phyloP scores from a whole-genome alignment of 192 early-diverging fungal species.

The Backusella australiensis region DNA sequence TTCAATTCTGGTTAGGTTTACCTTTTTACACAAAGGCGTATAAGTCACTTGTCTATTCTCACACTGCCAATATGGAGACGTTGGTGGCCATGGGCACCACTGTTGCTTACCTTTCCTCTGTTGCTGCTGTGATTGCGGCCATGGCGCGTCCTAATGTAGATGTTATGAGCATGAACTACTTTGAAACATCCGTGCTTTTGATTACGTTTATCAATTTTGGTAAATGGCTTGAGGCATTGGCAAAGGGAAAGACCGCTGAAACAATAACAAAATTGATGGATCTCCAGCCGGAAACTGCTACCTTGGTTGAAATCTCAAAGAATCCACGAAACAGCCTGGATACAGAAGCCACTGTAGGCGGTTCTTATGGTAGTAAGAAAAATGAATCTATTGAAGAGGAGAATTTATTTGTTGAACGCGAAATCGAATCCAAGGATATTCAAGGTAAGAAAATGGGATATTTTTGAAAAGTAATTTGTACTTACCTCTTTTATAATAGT shows the following conservation, averaged over 20 bases:
- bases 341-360: neutral
- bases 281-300: slow-evolving; percentile 72
- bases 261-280: slow-evolving; percentile 74
- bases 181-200: slow-evolving; percentile 75
- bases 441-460: slow-evolving; percentile 43
- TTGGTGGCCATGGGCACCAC: slow-evolving; percentile 72
- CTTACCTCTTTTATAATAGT: slow-evolving; percentile 39
- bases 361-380: neutral
- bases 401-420: slow-evolving; percentile 35
- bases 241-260: slow-evolving; percentile 76
- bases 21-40: slow-evolving; percentile 70
- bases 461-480: neutral
- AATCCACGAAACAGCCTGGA: slow-evolving; percentile 7
- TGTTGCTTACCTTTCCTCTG: slow-evolving; percentile 67
- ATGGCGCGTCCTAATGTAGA: slow-evolving; percentile 34
- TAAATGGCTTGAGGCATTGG: slow-evolving; percentile 76
- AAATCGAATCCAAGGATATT: slow-evolving; percentile 47
- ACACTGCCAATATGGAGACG: slow-evolving; percentile 80
- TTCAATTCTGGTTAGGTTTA: slow-evolving; percentile 69
- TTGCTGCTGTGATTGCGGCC: slow-evolving; percentile 48
- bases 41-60: slow-evolving; percentile 55
- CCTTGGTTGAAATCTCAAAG: slow-evolving; percentile 45
- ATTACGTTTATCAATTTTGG: slow-evolving; percentile 82
- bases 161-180: slow-evolving; percentile 53
- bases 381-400: slow-evolving; percentile 20